phyloP scores from a whole-genome alignment of 495 filamentous ascomycete genomes.

The Penicillium samsonianum region DNA sequence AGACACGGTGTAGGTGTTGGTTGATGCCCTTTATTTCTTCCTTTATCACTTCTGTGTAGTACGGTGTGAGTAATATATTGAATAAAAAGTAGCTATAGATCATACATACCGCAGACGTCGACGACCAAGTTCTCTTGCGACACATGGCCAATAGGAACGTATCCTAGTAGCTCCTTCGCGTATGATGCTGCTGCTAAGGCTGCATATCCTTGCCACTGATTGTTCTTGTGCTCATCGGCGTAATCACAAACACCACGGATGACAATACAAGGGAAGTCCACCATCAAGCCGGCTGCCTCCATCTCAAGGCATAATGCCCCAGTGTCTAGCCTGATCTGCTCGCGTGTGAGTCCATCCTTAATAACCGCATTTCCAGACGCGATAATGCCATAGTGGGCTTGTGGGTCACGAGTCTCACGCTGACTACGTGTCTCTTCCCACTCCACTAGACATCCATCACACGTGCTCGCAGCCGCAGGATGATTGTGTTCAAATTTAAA shows the following conservation, averaged over 20 bases:
- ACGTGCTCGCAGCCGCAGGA: too few relatives aligned
- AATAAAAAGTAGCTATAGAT: too few relatives aligned
- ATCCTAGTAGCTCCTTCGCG: slow-evolving; percentile 26
- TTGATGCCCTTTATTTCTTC: too few relatives aligned
- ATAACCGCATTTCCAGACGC: slow-evolving; percentile 31
- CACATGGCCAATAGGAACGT: neutral
- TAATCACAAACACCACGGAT: slow-evolving; percentile 43
- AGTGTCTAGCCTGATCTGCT: slow-evolving; percentile 30
- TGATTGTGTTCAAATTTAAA: too few relatives aligned
- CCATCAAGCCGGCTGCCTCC: slow-evolving; percentile 46
- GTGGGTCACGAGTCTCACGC: slow-evolving; percentile 17
- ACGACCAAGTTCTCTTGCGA: neutral
- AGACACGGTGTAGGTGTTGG: too few relatives aligned
- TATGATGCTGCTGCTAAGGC: slow-evolving; percentile 33
- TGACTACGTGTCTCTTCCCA: neutral
- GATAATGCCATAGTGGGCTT: slow-evolving; percentile 27
- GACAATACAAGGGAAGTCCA: slow-evolving; percentile 38
- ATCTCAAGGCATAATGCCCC: slow-evolving; percentile 42
- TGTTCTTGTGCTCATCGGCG: slow-evolving; percentile 40
- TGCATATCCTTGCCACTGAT: slow-evolving; percentile 36
- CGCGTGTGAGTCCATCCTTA: slow-evolving; percentile 28
- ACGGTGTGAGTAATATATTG: too few relatives aligned
- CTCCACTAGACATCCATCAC: neutral
- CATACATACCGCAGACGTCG: too few relatives aligned
- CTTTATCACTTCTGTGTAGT: too few relatives aligned